These are phyloP conservation scores for Ceratocystis ficicola DNA, from an alignment of 2,329 filamentous ascomycete species.

Conservation along the genomic window DNA sequence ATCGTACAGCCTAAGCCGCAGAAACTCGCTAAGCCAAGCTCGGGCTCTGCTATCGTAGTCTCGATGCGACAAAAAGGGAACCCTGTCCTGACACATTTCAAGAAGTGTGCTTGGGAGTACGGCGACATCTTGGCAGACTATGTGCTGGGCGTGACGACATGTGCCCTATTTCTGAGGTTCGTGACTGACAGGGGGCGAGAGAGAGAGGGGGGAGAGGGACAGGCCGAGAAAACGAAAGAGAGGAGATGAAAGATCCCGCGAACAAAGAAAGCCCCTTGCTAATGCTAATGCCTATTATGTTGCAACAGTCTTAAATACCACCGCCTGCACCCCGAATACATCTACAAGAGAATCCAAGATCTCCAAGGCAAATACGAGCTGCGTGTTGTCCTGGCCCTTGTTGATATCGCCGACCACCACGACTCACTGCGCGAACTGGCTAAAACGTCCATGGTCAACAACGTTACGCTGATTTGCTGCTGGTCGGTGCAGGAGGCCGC, in stretches of 20 bases:
- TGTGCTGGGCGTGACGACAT: constrained; percentile 73
- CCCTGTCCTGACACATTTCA: constrained; percentile 72
- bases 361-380: constrained; percentile 78
- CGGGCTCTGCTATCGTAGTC: constrained; percentile 71
- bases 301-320: constrained; percentile 72
- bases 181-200: constrained; percentile 10
- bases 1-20: constrained; percentile 83
- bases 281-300: background rate
- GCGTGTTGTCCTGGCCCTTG: constrained; percentile 76
- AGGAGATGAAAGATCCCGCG: background rate
- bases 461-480: constrained; percentile 80
- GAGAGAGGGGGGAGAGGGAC: too few relatives aligned
- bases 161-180: constrained; percentile 71
- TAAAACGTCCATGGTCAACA: constrained; percentile 85
- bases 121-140: constrained; percentile 95
- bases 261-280: too few relatives aligned
- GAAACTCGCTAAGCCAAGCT: constrained; percentile 52
- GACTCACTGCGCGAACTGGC: constrained; percentile 78
- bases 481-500: constrained; percentile 92
- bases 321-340: constrained; percentile 91
- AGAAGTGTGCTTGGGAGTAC: constrained; percentile 85
- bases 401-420: constrained; percentile 91
- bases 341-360: constrained; percentile 81
- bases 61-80: constrained; percentile 92
- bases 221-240: background rate